A percentile compares a stretch with the other conserved stretches of the same genome.
These are phyloP conservation scores for Protostelium mycophagum DNA, from an alignment of 78 protist species.

Conservation along the genomic window DNA sequence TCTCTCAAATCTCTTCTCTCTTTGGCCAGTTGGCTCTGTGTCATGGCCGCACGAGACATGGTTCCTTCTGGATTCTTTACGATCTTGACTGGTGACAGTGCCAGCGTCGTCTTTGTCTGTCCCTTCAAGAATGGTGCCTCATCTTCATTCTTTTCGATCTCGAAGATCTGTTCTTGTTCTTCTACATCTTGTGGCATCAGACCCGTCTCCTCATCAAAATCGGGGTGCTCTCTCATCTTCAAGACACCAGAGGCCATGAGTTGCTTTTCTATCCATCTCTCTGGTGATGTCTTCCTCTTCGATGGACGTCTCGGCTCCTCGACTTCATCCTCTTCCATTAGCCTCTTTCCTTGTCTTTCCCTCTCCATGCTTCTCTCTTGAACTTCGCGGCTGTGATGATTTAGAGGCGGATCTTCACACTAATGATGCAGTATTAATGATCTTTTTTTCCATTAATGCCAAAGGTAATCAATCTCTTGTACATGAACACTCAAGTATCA, in stretches of 20 bases:
- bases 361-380: background rate
- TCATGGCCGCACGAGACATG: conserved; percentile 88
- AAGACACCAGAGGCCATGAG: conserved; percentile 83
- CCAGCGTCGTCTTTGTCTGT: conserved; percentile 25
- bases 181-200: conserved; percentile 16
- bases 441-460: too few relatives aligned
- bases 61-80: conserved; percentile 95
- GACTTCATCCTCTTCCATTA: conserved; percentile 11
- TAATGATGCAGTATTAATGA: too few relatives aligned
- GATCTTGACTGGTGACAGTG: conserved; percentile 86
- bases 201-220: conserved; percentile 70
- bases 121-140: conserved; percentile 90
- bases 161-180: conserved; percentile 82
- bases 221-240: conserved; percentile 45
- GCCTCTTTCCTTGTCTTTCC: background rate
- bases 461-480: too few relatives aligned
- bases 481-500: too few relatives aligned
- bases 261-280: conserved; percentile 83
- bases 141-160: conserved; percentile 86
- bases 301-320: conserved; percentile 3
- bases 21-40: conserved; percentile 73
- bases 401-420: too few relatives aligned
- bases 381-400: conserved; percentile 18
- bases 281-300: conserved; percentile 82
- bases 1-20: conserved; percentile 88